A percentile compares a stretch with the other conserved stretches of the same genome.
Evolutionary conservation across 1,284 basidiomycete species (phyloP).

Genomic region (Pseudomicrostroma phylloplanum): DNA sequence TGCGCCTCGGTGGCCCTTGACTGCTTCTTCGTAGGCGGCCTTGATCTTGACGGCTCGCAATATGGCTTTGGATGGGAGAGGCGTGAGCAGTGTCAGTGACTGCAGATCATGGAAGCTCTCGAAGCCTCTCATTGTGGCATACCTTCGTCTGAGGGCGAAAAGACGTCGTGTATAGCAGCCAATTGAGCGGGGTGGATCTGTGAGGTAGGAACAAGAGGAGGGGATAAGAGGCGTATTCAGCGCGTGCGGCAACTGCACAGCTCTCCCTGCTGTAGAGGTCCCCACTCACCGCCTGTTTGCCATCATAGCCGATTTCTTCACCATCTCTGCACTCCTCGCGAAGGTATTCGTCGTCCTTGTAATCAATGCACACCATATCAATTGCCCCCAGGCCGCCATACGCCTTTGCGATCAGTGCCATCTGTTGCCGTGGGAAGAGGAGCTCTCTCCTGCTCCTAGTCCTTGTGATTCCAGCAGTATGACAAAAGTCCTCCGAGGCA

Average conservation of each 20-base stretch:
- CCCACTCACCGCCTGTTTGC: slow-evolving; percentile 60
- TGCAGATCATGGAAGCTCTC: background rate
- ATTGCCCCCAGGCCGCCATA: slow-evolving; percentile 71
- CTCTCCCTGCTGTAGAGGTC: no score
- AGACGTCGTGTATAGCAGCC: slow-evolving; percentile 67
- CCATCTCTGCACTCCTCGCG: slow-evolving; percentile 68
- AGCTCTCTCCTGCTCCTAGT: slow-evolving; percentile 68
- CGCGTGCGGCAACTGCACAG: no score
- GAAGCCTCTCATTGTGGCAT: background rate
- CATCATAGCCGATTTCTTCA: slow-evolving; percentile 43
- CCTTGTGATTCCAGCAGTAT: slow-evolving; percentile 77
- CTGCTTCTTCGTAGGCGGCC: slow-evolving; percentile 53
- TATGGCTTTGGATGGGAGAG: slow-evolving; percentile 60
- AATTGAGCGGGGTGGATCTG: slow-evolving; percentile 80
- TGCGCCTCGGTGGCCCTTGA: slow-evolving; percentile 57
- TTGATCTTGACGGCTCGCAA: slow-evolving; percentile 66
- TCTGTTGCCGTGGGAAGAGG: slow-evolving; percentile 74
- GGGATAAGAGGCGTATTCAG: background rate
- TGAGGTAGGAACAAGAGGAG: background rate
- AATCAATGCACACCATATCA: slow-evolving; percentile 89
- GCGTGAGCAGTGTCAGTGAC: background rate
- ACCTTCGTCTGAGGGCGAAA: slow-evolving; percentile 70
- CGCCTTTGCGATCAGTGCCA: slow-evolving; percentile 77
- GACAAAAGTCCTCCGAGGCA: slow-evolving; percentile 57
- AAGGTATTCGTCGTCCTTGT: slow-evolving; percentile 68